These are phyloP conservation scores for Gossypium schwendimanii DNA, from an alignment of 441 rosid genomes.

Conservation along the genomic window DNA sequence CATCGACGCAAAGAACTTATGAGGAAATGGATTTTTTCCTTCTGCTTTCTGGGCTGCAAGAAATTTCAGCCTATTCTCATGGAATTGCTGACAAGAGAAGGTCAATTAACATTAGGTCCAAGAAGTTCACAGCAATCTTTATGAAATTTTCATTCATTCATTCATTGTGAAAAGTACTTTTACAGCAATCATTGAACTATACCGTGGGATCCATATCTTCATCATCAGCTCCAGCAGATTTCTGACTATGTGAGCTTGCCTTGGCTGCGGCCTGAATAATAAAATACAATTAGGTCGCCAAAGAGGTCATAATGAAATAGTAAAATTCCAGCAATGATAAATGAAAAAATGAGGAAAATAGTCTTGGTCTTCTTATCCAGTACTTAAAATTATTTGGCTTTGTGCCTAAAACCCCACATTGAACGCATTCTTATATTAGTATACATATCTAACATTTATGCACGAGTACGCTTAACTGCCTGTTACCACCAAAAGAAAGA, in stretches of 20 bases:
- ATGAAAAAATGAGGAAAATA: neutral
- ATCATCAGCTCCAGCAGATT: slow-evolving; percentile 45
- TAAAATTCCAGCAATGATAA: neutral
- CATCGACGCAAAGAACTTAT: slow-evolving; percentile 45
- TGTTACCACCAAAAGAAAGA: neutral
- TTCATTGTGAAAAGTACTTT: neutral
- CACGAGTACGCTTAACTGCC: neutral
- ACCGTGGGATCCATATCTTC: slow-evolving; percentile 89
- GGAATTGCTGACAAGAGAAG: slow-evolving; percentile 50
- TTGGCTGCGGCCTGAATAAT: slow-evolving; percentile 38
- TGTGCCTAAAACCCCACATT: neutral
- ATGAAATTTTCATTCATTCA: neutral
- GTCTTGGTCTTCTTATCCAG: neutral
- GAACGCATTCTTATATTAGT: neutral
- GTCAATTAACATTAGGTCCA: neutral
- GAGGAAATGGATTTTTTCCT: slow-evolving; percentile 68
- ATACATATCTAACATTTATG: neutral
- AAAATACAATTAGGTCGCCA: neutral
- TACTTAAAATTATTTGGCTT: neutral
- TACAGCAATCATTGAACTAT: neutral
- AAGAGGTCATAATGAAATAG: neutral
- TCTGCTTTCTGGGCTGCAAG: slow-evolving; percentile 49
- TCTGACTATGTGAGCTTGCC: slow-evolving; percentile 36
- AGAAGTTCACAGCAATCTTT: neutral
- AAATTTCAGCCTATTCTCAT: slow-evolving; percentile 56